These are phyloP conservation scores for Colletotrichum camelliae DNA, from an alignment of 2,329 filamentous ascomycete genomes.

Conservation along the genomic window DNA sequence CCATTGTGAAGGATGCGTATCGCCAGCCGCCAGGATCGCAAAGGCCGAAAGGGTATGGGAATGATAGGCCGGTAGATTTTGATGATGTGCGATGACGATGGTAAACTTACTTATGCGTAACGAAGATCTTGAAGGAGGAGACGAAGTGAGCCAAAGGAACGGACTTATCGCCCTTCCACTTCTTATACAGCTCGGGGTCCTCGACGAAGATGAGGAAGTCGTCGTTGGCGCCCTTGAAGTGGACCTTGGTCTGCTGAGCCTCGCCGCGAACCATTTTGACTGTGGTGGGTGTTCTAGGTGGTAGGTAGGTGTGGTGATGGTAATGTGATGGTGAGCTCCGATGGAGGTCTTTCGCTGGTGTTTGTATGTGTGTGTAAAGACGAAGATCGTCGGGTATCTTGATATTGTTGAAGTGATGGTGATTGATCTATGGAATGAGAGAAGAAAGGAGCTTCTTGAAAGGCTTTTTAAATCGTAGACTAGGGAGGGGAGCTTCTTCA, in stretches of 20 bases:
- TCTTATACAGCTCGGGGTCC: slow-evolving; percentile 67
- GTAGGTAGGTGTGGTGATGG: slow-evolving; percentile 17
- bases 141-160: slow-evolving; percentile 86
- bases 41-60: background rate
- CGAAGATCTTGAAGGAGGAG: slow-evolving; percentile 86
- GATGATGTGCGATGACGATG: background rate
- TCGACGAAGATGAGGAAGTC: slow-evolving; percentile 68
- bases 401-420: background rate
- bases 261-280: slow-evolving; percentile 74
- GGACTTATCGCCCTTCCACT: slow-evolving; percentile 83
- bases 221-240: slow-evolving; percentile 76
- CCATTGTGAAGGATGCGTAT: background rate
- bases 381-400: slow-evolving; percentile 12
- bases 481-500: slow-evolving; percentile 15
- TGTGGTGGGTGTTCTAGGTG: slow-evolving; percentile 14
- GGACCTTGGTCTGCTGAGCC: slow-evolving; percentile 75
- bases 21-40: background rate
- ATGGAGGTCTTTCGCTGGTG: slow-evolving; percentile 8
- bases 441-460: background rate
- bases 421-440: background rate
- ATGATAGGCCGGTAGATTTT: background rate
- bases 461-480: slow-evolving; percentile 3
- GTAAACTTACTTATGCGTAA: slow-evolving; percentile 81
- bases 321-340: background rate
- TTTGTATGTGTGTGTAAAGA: slow-evolving; percentile 2